A percentile compares a stretch with the other conserved stretches of the same genome.
Evolutionary conservation across 345 rosid genomes (phyloP).

Genomic region (Gossypium ekmanianum): DNA sequence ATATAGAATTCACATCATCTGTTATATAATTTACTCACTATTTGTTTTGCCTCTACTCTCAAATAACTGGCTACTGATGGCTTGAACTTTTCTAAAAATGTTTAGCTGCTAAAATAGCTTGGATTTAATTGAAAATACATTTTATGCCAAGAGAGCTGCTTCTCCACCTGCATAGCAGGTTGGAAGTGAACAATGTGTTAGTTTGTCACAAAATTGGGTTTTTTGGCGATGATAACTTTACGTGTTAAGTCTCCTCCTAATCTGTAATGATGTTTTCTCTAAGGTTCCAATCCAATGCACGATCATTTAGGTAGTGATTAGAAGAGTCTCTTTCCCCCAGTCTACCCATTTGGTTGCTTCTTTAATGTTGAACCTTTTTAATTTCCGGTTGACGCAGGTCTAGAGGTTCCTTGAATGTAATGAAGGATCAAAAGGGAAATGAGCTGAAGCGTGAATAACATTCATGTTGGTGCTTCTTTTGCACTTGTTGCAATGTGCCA

Average conservation of each 20-base stretch:
- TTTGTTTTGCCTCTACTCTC: background rate
- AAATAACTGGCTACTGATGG: background rate
- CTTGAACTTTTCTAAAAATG: background rate
- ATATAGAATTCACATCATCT: background rate
- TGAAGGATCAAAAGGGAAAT: slow-evolving; percentile 4
- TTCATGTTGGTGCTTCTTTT: background rate
- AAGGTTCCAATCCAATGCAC: background rate
- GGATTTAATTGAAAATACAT: background rate
- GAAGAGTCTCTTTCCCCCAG: background rate
- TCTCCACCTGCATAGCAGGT: background rate
- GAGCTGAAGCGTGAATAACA: background rate
- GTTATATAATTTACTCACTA: background rate
- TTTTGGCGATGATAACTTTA: no score
- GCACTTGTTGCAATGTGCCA: background rate
- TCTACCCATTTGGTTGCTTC: background rate
- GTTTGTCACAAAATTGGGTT: no score
- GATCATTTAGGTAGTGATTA: background rate
- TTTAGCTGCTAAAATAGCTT: background rate
- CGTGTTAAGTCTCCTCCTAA: no score
- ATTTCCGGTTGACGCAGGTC: background rate
- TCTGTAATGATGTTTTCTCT: background rate
- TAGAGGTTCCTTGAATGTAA: background rate
- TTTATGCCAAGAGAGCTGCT: background rate
- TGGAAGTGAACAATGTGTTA: background rate
- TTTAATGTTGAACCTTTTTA: background rate